A percentile compares a stretch with the other conserved stretches of the same genome.
Evolutionary conservation across 2,329 filamentous ascomycete species (phyloP).

Genomic region (Monosporascus sp.): DNA sequence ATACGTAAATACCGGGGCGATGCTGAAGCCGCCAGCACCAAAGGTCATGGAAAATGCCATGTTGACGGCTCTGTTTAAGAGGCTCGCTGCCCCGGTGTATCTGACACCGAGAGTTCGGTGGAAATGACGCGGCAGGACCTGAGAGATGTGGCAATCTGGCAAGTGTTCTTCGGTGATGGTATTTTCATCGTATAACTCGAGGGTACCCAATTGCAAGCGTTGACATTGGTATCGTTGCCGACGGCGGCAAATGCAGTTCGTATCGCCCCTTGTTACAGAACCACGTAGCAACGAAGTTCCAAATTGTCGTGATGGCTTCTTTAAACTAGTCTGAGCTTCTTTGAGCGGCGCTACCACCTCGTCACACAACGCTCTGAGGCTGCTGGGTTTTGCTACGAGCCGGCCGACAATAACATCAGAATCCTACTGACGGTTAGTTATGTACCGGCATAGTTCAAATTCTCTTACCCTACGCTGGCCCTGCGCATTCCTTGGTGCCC

Average conservation of each 20-base stretch:
- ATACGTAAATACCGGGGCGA: not conserved
- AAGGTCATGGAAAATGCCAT: not conserved
- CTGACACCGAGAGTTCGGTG: not conserved
- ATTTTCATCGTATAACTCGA: not conserved
- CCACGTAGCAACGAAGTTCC: accelerated
- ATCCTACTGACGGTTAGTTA: not conserved
- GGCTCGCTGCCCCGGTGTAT: not conserved
- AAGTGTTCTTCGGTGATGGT: not conserved
- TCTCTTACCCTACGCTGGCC: not conserved
- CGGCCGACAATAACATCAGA: not conserved
- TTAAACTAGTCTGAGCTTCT: not conserved
- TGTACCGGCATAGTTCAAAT: not conserved
- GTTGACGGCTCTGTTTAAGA: not conserved
- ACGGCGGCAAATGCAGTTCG: not conserved
- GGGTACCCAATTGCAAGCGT: not conserved
- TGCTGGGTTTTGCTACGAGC: not conserved
- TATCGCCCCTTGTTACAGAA: not conserved
- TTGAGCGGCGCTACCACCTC: not conserved
- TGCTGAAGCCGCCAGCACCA: not conserved
- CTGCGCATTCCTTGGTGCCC: not conserved
- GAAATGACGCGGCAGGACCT: not conserved
- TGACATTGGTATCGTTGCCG: not conserved
- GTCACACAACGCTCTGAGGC: not conserved
- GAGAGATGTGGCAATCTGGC: not conserved
- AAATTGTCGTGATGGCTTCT: not conserved